Conservation (phyloP, 202 grass and related monocot species). For the Tripidium arundinaceum region DNA sequence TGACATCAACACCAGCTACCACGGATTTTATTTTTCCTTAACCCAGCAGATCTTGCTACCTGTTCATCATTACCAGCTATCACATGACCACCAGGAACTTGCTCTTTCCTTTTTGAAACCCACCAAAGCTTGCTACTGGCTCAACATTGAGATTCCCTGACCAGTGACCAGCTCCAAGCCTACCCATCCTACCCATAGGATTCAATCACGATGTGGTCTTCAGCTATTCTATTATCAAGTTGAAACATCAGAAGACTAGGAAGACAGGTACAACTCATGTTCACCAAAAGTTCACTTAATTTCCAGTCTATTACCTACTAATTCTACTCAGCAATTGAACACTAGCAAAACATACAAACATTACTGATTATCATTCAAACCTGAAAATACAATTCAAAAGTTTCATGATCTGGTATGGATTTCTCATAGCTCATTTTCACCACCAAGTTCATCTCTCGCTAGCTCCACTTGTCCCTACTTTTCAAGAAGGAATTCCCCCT, state of each 20-base stretch:
- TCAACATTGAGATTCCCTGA: neutral
- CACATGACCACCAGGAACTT: neutral
- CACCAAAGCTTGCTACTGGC: neutral
- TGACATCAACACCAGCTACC: neutral
- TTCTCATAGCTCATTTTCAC: neutral
- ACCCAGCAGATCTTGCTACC: neutral
- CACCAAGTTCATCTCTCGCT: neutral
- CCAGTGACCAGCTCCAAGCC: neutral
- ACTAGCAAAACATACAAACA: neutral
- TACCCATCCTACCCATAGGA: neutral
- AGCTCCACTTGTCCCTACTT: neutral
- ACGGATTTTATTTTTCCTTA: neutral
- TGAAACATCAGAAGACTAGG: conserved; percentile 10
- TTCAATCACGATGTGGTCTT: neutral
- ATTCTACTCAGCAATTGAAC: neutral
- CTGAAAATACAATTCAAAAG: neutral
- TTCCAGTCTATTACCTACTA: neutral
- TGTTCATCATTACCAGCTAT: neutral
- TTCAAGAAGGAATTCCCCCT: neutral
- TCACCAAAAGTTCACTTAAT: neutral
- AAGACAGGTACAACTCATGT: neutral
- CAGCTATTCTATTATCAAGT: conserved; percentile 6
- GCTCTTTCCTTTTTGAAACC: neutral
- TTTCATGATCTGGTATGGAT: neutral
- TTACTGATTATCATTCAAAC: neutral